Conservation (phyloP, 306 rosid genomes). For the Comarum palustre region DNA sequence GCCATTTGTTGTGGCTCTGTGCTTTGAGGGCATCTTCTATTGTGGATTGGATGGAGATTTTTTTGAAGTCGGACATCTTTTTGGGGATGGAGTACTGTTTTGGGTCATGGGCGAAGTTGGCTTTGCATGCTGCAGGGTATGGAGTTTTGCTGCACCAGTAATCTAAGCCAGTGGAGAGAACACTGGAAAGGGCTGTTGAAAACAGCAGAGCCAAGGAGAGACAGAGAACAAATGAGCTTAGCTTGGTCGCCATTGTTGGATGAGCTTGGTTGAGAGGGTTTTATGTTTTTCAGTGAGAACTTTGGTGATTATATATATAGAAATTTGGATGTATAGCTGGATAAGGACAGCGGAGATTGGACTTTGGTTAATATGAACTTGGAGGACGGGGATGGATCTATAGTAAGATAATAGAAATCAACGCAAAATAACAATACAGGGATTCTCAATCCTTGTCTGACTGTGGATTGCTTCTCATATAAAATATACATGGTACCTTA, state of each 20-base stretch:
- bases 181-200: conserved; percentile 21
- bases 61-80: conserved; percentile 39
- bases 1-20: conserved; percentile 31
- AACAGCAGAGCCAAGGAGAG: conserved; percentile 28
- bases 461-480: background rate
- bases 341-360: conserved; percentile 1
- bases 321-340: background rate
- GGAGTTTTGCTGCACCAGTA: conserved; percentile 57
- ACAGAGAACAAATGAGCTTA: background rate
- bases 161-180: conserved; percentile 16
- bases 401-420: background rate
- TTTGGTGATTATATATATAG: conserved; percentile 13
- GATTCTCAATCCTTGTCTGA: conserved; percentile 5
- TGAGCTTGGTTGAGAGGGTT: background rate
- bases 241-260: conserved; percentile 28
- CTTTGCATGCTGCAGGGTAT: conserved; percentile 47
- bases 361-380: conserved; percentile 6
- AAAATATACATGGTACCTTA: background rate
- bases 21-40: conserved; percentile 36
- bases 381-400: background rate
- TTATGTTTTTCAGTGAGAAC: background rate
- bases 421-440: background rate
- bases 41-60: conserved; percentile 25
- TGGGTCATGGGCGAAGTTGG: conserved; percentile 14
- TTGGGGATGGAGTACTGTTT: conserved; percentile 17